These are phyloP conservation scores for Malus fusca DNA, from an alignment of 306 rosid genomes.

Conservation along the genomic window DNA sequence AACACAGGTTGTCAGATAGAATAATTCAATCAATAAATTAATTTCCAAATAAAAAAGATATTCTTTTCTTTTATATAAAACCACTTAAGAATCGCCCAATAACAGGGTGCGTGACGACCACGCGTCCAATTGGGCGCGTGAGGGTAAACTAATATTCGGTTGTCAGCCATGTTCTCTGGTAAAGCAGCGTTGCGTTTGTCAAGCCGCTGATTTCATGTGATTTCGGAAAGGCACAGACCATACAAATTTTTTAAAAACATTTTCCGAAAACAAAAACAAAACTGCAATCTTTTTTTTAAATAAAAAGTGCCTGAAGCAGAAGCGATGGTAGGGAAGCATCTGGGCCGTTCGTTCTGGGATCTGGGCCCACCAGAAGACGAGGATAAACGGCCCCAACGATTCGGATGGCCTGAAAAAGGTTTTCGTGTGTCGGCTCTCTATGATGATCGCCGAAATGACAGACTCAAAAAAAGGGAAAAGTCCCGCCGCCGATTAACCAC, in stretches of 20 bases:
- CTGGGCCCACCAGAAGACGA: neutral
- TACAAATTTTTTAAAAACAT: neutral
- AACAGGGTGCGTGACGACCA: neutral
- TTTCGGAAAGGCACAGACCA: neutral
- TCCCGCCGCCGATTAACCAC: neutral
- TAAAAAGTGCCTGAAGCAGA: neutral
- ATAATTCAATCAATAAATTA: neutral
- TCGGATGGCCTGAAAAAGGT: neutral
- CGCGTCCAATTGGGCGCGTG: neutral
- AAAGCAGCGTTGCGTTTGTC: slow-evolving; percentile 28
- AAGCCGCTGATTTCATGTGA: slow-evolving; percentile 33
- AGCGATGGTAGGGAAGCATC: neutral
- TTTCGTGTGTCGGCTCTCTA: neutral
- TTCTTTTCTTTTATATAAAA: neutral
- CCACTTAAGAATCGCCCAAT: neutral
- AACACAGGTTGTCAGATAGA: neutral
- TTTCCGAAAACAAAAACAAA: neutral
- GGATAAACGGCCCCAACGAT: neutral
- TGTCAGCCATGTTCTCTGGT: slow-evolving; percentile 24
- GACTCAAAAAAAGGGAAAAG: neutral
- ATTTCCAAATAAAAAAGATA: neutral
- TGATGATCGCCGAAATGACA: neutral
- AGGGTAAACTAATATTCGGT: neutral
- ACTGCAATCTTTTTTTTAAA: no score
- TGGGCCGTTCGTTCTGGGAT: neutral